Evolutionary conservation across 2,329 filamentous ascomycete genomes (phyloP).

Genomic region (Chrysoporthe cubensis): DNA sequence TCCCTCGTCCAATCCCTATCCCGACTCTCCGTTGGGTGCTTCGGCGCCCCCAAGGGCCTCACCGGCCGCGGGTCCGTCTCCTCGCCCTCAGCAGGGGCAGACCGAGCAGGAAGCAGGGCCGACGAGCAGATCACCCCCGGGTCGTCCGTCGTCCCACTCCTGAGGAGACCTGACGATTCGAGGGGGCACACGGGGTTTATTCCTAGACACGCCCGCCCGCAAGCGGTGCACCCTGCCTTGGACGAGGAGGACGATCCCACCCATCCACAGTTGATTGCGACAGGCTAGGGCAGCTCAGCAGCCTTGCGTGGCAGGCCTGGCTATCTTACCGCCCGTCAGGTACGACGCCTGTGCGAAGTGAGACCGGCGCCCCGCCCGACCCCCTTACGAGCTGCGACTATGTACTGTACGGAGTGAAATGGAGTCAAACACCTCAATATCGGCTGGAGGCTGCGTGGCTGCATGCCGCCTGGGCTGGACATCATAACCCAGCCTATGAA

Average conservation of each 20-base stretch:
- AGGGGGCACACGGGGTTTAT: background rate
- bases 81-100: background rate
- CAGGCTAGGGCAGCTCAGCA: background rate
- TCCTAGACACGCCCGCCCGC: conserved; percentile 4
- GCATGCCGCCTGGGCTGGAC: conserved; percentile 1
- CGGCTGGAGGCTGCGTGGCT: conserved; percentile 5
- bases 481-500: background rate
- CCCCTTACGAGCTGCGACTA: background rate
- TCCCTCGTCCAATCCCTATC: background rate
- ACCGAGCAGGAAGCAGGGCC: background rate
- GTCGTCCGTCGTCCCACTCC: background rate
- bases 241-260: conserved; percentile 1
- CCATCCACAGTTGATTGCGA: conserved; percentile 4
- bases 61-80: background rate
- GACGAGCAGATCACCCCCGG: background rate
- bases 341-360: conserved; percentile 10
- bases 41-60: background rate
- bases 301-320: background rate
- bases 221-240: background rate
- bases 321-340: conserved; percentile 1
- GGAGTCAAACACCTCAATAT: conserved; percentile 4
- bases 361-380: background rate
- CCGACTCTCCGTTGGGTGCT: background rate
- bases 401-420: conserved; percentile 3
- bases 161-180: background rate